Evolutionary conservation across 495 filamentous ascomycete species (phyloP).

Genomic region (Annulohypoxylon nitens): DNA sequence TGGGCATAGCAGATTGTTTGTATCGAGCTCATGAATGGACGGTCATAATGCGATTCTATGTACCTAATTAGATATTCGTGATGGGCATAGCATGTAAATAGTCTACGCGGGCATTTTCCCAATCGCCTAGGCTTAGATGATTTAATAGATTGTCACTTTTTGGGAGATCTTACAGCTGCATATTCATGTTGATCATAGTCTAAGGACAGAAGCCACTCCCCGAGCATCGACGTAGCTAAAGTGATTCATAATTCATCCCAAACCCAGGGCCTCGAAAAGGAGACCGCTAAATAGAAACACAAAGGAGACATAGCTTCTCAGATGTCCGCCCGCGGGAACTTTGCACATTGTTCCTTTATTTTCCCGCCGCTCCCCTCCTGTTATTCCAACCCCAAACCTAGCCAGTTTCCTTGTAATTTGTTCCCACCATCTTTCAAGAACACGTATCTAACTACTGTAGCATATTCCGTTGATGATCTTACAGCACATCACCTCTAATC

Average conservation of each 20-base stretch:
- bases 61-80: neutral
- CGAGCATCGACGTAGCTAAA: neutral
- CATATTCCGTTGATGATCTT: neutral
- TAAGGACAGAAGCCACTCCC: neutral
- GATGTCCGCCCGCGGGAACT: neutral
- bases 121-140: neutral
- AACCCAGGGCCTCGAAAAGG: constrained; percentile 13
- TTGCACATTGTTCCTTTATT: neutral
- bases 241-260: constrained; percentile 38
- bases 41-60: constrained; percentile 7
- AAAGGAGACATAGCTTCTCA: constrained; percentile 23
- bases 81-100: neutral
- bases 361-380: neutral
- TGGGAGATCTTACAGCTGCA: neutral
- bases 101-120: neutral
- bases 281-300: constrained; percentile 1
- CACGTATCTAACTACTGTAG: neutral
- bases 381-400: neutral
- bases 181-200: neutral
- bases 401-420: neutral
- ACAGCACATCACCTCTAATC: neutral
- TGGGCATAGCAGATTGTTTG: constrained; percentile 5
- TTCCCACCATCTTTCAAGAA: neutral
- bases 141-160: constrained; percentile 14
- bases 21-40: neutral